These are phyloP conservation scores for Erythrophleum fordii DNA, from an alignment of 306 rosid species.

Conservation along the genomic window DNA sequence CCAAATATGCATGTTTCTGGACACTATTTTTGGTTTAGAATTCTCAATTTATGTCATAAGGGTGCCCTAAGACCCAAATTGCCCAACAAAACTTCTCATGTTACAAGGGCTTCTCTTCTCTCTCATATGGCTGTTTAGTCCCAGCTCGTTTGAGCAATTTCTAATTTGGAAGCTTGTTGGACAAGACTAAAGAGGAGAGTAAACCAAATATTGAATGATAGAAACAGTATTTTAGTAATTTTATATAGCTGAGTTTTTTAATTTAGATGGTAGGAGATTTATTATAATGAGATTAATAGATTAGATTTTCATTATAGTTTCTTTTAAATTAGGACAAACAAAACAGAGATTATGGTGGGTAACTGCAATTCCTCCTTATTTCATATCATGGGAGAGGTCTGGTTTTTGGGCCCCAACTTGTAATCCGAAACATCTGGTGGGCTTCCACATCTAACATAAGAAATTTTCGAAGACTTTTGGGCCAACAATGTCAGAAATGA, in stretches of 20 bases:
- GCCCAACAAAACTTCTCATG: no score
- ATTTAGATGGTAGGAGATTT: background rate
- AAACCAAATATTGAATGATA: background rate
- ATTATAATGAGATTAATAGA: no score
- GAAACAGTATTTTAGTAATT: background rate
- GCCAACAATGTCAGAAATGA: background rate
- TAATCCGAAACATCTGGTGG: background rate
- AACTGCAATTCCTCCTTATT: no score
- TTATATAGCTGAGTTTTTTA: background rate
- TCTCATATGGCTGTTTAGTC: no score
- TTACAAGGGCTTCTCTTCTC: no score
- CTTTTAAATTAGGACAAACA: no score
- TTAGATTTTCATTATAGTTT: no score
- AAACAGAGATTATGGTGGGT: no score
- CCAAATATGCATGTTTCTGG: no score
- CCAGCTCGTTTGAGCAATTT: background rate
- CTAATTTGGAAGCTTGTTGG: background rate
- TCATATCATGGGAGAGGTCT: background rate
- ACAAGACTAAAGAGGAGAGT: background rate
- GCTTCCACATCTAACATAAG: background rate
- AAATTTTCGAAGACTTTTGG: background rate
- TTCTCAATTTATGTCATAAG: no score
- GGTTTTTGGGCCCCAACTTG: background rate
- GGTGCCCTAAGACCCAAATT: no score
- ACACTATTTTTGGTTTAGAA: no score